Conservation (phyloP, 495 filamentous ascomycete species). For the Articulospora tetracladia region DNA sequence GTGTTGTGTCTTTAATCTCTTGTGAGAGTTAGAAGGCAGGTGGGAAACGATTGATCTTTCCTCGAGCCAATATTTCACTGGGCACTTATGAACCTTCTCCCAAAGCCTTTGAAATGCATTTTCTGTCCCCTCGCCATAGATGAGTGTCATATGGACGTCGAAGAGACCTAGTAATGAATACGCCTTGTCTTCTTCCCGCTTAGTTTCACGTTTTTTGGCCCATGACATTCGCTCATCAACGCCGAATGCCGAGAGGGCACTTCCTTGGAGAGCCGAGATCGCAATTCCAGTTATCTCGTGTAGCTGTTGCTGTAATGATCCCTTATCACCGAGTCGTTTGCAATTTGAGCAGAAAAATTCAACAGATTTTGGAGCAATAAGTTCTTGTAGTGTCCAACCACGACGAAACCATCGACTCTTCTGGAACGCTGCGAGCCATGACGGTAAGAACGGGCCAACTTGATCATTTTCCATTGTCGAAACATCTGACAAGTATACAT, state of each 20-base stretch:
- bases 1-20: slow-evolving; percentile 17
- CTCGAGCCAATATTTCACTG: slow-evolving; percentile 1
- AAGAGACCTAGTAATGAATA: slow-evolving; percentile 8
- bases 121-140: slow-evolving; percentile 1
- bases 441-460: neutral
- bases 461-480: neutral
- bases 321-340: slow-evolving; percentile 4
- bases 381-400: slow-evolving; percentile 7
- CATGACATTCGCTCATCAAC: neutral
- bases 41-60: slow-evolving; percentile 16
- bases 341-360: neutral
- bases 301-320: neutral
- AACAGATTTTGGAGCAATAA: neutral
- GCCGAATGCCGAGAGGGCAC: neutral
- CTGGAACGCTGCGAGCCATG: neutral
- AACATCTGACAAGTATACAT: neutral
- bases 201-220: slow-evolving; percentile 2
- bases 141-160: neutral
- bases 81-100: slow-evolving; percentile 12
- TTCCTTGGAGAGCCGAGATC: neutral
- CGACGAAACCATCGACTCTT: slow-evolving; percentile 6
- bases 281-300: neutral
- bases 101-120: neutral
- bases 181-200: slow-evolving; percentile 2
- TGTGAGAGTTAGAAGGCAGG: slow-evolving; percentile 9